phyloP scores from a whole-genome alignment of 1,284 basidiomycete species.

The Ustilago esculenta region DNA sequence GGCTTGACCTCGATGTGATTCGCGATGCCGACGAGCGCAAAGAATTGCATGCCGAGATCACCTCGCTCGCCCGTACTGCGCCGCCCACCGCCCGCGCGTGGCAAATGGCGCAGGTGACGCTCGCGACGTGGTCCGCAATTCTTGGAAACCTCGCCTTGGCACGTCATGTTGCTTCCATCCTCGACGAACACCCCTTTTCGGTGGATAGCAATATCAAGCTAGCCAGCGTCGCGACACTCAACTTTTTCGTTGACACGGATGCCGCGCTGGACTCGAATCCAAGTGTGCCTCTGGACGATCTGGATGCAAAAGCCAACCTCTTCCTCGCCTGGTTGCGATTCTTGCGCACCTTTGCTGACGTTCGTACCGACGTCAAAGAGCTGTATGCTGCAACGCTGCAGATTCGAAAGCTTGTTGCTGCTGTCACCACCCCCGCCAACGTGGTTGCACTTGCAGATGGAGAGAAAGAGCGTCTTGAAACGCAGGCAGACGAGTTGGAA shows the following conservation, averaged over 20 bases:
- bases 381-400: constrained; percentile 21
- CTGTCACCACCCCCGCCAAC: background rate
- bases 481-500: constrained; percentile 25
- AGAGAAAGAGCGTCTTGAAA: no score
- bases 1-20: constrained; percentile 44
- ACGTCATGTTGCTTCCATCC: constrained; percentile 25
- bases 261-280: background rate
- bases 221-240: constrained; percentile 14
- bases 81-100: constrained; percentile 35
- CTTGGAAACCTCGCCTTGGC: constrained; percentile 50
- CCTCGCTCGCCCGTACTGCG: constrained; percentile 38
- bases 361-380: background rate
- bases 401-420: constrained; percentile 25
- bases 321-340: constrained; percentile 52
- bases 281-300: constrained; percentile 15
- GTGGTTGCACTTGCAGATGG: background rate
- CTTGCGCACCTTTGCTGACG: constrained; percentile 43
- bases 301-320: constrained; percentile 46
- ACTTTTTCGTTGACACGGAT: constrained; percentile 16
- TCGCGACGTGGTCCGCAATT: constrained; percentile 55
- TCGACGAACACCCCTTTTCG: constrained; percentile 18
- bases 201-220: constrained; percentile 5
- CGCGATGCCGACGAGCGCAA: constrained; percentile 26
- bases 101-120: constrained; percentile 46
- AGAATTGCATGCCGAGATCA: constrained; percentile 41